Percentiles rank a stretch among this genome's conserved stretches.
Conservation (phyloP, 2,329 filamentous ascomycete genomes). For the Ophiostoma ips region DNA sequence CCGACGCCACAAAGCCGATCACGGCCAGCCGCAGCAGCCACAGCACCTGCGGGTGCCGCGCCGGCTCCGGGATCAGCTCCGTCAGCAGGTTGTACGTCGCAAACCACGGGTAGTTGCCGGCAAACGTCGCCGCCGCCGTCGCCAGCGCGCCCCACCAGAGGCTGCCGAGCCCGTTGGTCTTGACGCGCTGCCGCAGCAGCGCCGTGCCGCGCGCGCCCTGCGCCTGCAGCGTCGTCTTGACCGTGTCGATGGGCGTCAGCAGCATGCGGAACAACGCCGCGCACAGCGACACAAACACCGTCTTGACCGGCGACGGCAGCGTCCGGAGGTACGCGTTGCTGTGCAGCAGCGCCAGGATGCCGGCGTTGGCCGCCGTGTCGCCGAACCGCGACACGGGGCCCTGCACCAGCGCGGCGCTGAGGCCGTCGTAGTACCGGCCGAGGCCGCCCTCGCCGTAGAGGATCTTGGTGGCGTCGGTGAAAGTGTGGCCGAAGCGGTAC, state of each 20-base stretch:
- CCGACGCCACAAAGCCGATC: slow-evolving; percentile 30
- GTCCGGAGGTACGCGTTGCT: slow-evolving; percentile 31
- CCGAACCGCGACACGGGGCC: slow-evolving; percentile 32
- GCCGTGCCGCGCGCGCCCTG: slow-evolving; percentile 29
- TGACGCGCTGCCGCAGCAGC: slow-evolving; percentile 29
- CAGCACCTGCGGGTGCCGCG: slow-evolving; percentile 24
- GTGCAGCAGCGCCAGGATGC: slow-evolving; percentile 32
- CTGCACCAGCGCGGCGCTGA: slow-evolving; percentile 31
- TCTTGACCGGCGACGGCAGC: slow-evolving; percentile 30
- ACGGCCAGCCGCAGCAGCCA: slow-evolving; percentile 31
- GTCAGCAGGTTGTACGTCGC: slow-evolving; percentile 33
- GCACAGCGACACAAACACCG: slow-evolving; percentile 32
- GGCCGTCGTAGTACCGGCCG: slow-evolving; percentile 31
- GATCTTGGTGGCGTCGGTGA: slow-evolving; percentile 25
- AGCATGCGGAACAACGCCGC: slow-evolving; percentile 33
- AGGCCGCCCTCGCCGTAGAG: slow-evolving; percentile 29
- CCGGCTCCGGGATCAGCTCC: slow-evolving; percentile 25
- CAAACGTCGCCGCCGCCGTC: slow-evolving; percentile 33
- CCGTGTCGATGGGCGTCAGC: slow-evolving; percentile 32
- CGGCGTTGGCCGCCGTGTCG: slow-evolving; percentile 35
- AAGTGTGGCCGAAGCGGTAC: slow-evolving; percentile 31
- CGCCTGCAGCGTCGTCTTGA: slow-evolving; percentile 36
- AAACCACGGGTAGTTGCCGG: slow-evolving; percentile 36
- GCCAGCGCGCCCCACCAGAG: slow-evolving; percentile 37
- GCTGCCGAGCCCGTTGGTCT: slow-evolving; percentile 29